Evolutionary conservation across 768 basidiomycete species (phyloP).

Genomic region (Boletus rubroflammeus): DNA sequence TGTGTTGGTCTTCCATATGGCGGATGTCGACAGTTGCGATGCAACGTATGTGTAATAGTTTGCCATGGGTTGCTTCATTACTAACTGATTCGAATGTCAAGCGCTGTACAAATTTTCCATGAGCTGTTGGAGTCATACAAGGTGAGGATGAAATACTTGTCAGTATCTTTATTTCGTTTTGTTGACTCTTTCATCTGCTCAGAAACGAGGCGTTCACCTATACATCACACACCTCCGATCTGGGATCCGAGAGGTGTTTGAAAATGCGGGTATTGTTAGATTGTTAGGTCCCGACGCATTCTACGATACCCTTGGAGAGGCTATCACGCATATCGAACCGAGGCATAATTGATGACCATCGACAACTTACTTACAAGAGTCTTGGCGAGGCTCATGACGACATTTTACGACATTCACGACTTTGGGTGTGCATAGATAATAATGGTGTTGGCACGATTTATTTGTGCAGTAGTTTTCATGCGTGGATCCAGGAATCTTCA

Average conservation of each 20-base stretch:
- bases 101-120: slow-evolving; percentile 79
- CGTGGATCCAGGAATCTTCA: neutral
- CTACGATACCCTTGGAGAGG: slow-evolving; percentile 41
- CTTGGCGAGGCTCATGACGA: neutral
- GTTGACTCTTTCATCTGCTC: neutral
- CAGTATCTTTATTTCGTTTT: neutral
- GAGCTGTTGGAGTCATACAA: slow-evolving; percentile 78
- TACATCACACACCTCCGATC: slow-evolving; percentile 46
- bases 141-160: slow-evolving; percentile 34
- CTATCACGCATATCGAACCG: slow-evolving; percentile 38
- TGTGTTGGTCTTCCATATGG: slow-evolving; percentile 87
- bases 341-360: slow-evolving; percentile 8
- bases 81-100: slow-evolving; percentile 28
- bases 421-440: neutral
- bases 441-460: neutral
- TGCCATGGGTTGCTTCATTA: neutral
- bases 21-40: slow-evolving; percentile 87
- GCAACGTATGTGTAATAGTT: slow-evolving; percentile 67
- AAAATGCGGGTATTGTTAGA: slow-evolving; percentile 41
- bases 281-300: slow-evolving; percentile 44
- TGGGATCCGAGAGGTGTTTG: slow-evolving; percentile 36
- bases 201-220: slow-evolving; percentile 44
- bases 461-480: neutral
- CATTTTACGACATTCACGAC: slow-evolving; percentile 1
- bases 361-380: neutral